A percentile compares a stretch with the other conserved stretches of the same genome.
Evolutionary conservation across 495 filamentous ascomycete genomes (phyloP).

Genomic region (Friedmanniomyces simplex): DNA sequence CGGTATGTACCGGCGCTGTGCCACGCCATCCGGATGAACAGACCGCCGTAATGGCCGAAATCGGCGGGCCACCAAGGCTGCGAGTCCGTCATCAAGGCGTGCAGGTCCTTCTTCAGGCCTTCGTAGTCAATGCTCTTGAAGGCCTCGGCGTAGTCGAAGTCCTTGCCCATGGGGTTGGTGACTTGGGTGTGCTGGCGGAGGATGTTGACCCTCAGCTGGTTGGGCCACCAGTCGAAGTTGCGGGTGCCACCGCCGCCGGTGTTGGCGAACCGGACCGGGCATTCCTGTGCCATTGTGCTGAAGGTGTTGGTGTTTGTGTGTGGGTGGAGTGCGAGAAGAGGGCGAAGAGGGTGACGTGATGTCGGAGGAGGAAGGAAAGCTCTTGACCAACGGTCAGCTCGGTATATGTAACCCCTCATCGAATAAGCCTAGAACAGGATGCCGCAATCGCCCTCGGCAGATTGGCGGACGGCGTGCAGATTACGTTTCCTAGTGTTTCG

Average conservation of each 20-base stretch:
- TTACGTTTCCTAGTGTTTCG: not conserved
- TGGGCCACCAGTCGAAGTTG: constrained; percentile 47
- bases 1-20: constrained; percentile 67
- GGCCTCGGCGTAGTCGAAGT: constrained; percentile 58
- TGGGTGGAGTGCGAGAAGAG: not conserved
- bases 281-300: constrained; percentile 3
- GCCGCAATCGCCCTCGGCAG: not conserved
- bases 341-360: not conserved
- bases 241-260: constrained; percentile 8
- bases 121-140: constrained; percentile 63
- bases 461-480: too few species aligned
- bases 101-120: constrained; percentile 59
- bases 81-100: constrained; percentile 59
- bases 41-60: constrained; percentile 66
- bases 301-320: not conserved
- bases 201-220: constrained; percentile 52
- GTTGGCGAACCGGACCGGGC: not conserved
- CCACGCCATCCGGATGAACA: constrained; percentile 71
- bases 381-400: not conserved
- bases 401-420: not conserved
- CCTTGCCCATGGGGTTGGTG: constrained; percentile 48
- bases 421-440: not conserved
- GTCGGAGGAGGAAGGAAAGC: not conserved
- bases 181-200: constrained; percentile 55
- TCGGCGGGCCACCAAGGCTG: constrained; percentile 70